Conservation (phyloP, 768 basidiomycete species). For the Lactifluus echinatus region DNA sequence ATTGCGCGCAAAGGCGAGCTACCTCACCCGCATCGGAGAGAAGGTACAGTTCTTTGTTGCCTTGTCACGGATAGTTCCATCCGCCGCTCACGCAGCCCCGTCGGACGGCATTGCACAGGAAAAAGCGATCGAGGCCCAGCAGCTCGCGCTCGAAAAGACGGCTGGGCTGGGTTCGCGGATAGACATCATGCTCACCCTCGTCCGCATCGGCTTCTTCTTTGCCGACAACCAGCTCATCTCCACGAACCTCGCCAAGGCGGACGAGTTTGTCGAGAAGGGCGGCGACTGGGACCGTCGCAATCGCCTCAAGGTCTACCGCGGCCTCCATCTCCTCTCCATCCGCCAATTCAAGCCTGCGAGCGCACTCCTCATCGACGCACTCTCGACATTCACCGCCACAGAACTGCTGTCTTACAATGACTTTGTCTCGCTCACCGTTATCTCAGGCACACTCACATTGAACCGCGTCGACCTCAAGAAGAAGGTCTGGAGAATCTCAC, state of each 20-base stretch:
- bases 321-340: constrained; percentile 73
- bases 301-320: constrained; percentile 92
- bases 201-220: constrained; percentile 88
- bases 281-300: constrained; percentile 99
- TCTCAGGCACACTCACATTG: constrained; percentile 68
- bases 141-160: constrained; percentile 81
- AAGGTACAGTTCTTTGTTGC: constrained; percentile 33
- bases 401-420: constrained; percentile 85
- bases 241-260: constrained; percentile 66
- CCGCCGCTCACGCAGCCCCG: neutral
- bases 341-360: constrained; percentile 87
- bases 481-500: constrained; percentile 55
- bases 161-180: constrained; percentile 90
- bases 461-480: constrained; percentile 85
- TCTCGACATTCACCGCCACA: constrained; percentile 90
- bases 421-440: constrained; percentile 79
- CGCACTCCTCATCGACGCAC: constrained; percentile 81
- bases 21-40: constrained; percentile 84
- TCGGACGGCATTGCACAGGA: constrained; percentile 41
- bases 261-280: constrained; percentile 87
- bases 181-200: constrained; percentile 83
- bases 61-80: neutral
- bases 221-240: constrained; percentile 65
- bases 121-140: constrained; percentile 69
- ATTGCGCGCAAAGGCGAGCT: constrained; percentile 74